These are phyloP conservation scores for Arabis alpina DNA, from an alignment of 345 rosid genomes.

Conservation along the genomic window DNA sequence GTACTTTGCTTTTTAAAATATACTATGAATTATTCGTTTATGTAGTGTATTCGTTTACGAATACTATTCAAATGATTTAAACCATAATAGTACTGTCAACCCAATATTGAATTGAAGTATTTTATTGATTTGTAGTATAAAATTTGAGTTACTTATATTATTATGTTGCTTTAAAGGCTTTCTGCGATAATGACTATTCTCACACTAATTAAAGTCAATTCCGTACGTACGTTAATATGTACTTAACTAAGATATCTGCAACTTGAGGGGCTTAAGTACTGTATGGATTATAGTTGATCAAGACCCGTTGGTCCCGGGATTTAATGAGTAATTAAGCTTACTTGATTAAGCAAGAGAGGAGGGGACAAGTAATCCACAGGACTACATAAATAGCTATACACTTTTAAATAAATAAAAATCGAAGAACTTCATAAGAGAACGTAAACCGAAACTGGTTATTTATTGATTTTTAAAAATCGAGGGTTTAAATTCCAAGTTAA, in stretches of 20 bases:
- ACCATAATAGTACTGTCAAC: conserved; percentile 5
- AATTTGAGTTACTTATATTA: neutral
- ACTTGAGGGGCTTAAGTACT: conserved; percentile 37
- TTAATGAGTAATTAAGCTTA: conserved; percentile 29
- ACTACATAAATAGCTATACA: conserved; percentile 33
- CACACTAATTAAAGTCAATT: conserved; percentile 29
- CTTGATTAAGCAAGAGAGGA: conserved; percentile 41
- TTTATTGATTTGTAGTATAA: neutral
- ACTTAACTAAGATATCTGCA: conserved; percentile 36
- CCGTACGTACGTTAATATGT: conserved; percentile 43
- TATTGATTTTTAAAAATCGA: neutral
- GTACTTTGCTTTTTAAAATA: neutral
- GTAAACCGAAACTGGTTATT: conserved; percentile 15
- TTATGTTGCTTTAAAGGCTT: conserved; percentile 29
- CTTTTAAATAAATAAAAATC: neutral
- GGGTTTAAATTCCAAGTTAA: neutral
- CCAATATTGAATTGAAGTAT: neutral
- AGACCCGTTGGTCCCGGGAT: conserved; percentile 28
- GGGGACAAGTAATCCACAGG: conserved; percentile 35
- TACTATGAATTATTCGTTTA: neutral
- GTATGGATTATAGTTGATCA: neutral
- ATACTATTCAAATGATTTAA: conserved; percentile 17
- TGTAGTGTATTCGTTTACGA: conserved; percentile 5
- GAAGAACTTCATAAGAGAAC: neutral
- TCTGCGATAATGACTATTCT: conserved; percentile 9